Conservation (phyloP, 345 rosid species). For the Hibiscus mutabilis region DNA sequence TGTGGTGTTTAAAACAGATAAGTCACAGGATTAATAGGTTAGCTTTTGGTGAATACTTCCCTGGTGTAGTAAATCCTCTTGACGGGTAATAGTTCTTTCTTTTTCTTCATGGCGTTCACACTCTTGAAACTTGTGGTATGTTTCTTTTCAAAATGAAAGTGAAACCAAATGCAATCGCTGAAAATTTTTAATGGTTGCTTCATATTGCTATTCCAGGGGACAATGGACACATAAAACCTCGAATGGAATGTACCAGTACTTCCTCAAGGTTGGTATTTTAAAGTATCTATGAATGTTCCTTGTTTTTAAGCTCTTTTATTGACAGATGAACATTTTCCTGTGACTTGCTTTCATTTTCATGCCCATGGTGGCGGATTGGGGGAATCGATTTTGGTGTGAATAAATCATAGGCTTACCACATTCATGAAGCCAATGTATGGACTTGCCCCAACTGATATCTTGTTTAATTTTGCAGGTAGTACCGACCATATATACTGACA, state of each 20-base stretch:
- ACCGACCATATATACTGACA: conserved; percentile 70
- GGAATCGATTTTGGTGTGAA: too few relatives aligned
- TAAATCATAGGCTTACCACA: background rate
- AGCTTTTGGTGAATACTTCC: conserved; percentile 75
- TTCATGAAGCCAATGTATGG: background rate
- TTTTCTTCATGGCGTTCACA: background rate
- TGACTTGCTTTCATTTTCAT: background rate
- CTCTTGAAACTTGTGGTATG: background rate
- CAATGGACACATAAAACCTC: conserved; percentile 1
- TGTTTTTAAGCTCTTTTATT: background rate
- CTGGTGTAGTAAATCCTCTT: conserved; percentile 83
- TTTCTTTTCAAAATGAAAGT: conserved; percentile 1
- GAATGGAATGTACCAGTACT: conserved; percentile 10
- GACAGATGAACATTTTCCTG: background rate
- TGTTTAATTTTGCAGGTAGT: conserved; percentile 60
- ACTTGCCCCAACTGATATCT: background rate
- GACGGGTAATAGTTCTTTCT: conserved; percentile 24
- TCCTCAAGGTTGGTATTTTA: conserved; percentile 6
- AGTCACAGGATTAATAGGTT: conserved; percentile 72
- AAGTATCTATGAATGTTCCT: background rate
- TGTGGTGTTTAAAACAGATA: conserved; percentile 35
- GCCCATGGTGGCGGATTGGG: background rate
- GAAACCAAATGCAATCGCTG: background rate
- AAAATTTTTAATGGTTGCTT: background rate
- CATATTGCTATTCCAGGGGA: background rate